Evolutionary conservation across 2,329 filamentous ascomycete species (phyloP).

Genomic region (Pseudogymnoascus sp.): DNA sequence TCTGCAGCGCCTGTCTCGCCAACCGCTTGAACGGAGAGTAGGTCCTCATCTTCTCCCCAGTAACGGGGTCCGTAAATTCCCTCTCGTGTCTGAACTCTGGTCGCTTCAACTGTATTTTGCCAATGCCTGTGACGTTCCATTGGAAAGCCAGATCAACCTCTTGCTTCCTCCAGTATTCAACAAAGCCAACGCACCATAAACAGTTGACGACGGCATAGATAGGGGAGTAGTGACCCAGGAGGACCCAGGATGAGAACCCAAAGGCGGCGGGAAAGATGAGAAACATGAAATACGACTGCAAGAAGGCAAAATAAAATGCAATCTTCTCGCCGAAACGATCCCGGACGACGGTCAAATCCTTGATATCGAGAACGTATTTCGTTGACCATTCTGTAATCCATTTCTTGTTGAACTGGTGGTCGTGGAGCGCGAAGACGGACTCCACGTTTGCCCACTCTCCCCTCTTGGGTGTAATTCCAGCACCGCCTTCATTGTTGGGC

Average conservation of each 20-base stretch:
- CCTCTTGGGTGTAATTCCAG: slow-evolving; percentile 61
- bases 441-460: slow-evolving; percentile 66
- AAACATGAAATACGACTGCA: slow-evolving; percentile 83
- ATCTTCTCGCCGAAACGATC: slow-evolving; percentile 74
- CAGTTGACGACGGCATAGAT: slow-evolving; percentile 70
- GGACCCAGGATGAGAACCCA: slow-evolving; percentile 67
- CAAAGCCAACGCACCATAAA: slow-evolving; percentile 82
- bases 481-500: slow-evolving; percentile 64
- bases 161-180: slow-evolving; percentile 94
- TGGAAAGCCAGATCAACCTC: slow-evolving; percentile 77
- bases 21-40: slow-evolving; percentile 57
- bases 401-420: slow-evolving; percentile 63
- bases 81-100: slow-evolving; percentile 72
- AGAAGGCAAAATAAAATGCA: slow-evolving; percentile 91
- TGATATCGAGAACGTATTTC: slow-evolving; percentile 56
- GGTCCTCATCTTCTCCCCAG: slow-evolving; percentile 51
- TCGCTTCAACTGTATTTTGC: slow-evolving; percentile 67
- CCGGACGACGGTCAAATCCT: slow-evolving; percentile 65
- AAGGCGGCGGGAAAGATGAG: slow-evolving; percentile 72
- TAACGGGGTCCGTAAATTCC: slow-evolving; percentile 66
- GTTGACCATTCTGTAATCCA: slow-evolving; percentile 69
- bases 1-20: slow-evolving; percentile 52
- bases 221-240: slow-evolving; percentile 78
- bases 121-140: slow-evolving; percentile 83
- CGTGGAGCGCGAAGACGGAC: slow-evolving; percentile 70